Percentiles rank a stretch among this genome's conserved stretches.
phyloP scores from a whole-genome alignment of 768 basidiomycete species.

The Auricularia cornea region DNA sequence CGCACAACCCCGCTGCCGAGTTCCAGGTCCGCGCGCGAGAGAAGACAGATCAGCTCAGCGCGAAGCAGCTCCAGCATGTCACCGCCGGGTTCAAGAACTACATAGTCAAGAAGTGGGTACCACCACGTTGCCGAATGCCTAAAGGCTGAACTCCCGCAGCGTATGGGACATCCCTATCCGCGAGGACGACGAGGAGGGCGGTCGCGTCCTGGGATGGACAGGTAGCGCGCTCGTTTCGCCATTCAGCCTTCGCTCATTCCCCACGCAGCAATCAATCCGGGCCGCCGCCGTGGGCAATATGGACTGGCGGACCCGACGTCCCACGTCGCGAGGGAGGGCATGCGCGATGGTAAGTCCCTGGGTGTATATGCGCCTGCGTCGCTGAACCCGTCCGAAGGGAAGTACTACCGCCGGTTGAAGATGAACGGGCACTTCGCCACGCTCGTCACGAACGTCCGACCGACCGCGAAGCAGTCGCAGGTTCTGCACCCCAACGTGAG shows the following conservation, averaged over 20 bases:
- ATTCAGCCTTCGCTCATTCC: too few relatives aligned
- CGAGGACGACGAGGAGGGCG: conserved; percentile 51
- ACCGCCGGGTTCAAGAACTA: conserved; percentile 43
- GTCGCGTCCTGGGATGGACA: conserved; percentile 30
- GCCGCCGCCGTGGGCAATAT: too few relatives aligned
- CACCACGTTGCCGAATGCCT: background rate
- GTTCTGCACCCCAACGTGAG: conserved; percentile 62
- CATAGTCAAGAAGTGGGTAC: conserved; percentile 50
- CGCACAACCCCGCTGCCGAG: background rate
- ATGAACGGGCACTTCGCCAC: conserved; percentile 53
- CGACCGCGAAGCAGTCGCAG: conserved; percentile 66
- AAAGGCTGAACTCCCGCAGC: conserved; percentile 26
- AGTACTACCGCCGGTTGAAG: conserved; percentile 37
- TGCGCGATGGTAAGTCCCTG: background rate
- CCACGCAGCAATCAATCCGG: too few relatives aligned
- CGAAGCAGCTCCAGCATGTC: conserved; percentile 43
- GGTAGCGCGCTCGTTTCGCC: background rate
- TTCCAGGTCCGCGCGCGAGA: conserved; percentile 2
- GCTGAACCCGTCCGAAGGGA: conserved; percentile 28
- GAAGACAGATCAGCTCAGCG: background rate
- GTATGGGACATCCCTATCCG: conserved; percentile 51
- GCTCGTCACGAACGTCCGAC: conserved; percentile 70
- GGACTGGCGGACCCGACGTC: too few relatives aligned
- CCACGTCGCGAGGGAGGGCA: background rate
- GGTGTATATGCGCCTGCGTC: background rate